phyloP scores from a whole-genome alignment of 352 stramenopile species.

The Pythium utonaiense region DNA sequence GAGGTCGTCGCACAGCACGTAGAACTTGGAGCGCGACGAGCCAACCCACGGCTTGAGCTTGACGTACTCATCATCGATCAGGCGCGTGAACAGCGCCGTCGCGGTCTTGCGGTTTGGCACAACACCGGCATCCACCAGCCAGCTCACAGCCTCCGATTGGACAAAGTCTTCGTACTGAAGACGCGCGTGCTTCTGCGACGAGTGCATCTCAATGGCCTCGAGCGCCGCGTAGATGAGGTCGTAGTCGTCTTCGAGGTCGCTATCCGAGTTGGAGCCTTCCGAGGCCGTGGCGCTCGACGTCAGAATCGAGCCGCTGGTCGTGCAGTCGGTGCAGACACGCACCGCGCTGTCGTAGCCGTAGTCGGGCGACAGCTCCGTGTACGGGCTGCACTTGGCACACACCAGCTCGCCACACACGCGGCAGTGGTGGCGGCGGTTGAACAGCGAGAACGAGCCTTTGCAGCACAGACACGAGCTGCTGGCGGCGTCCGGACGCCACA shows the following conservation, averaged over 20 bases:
- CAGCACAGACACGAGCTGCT: constrained; percentile 74
- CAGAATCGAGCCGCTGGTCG: constrained; percentile 15
- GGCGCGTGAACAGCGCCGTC: constrained; percentile 49
- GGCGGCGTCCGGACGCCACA: constrained; percentile 68
- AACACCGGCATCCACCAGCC: constrained; percentile 67
- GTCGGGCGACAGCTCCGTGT: constrained; percentile 46
- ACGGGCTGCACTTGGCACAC: constrained; percentile 68
- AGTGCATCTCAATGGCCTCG: constrained; percentile 63
- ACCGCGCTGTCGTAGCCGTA: constrained; percentile 69
- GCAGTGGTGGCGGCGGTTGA: constrained; percentile 76
- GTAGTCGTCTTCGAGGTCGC: constrained; percentile 43
- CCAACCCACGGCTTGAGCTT: constrained; percentile 53
- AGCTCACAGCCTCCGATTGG: constrained; percentile 80
- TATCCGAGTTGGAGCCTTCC: constrained; percentile 51
- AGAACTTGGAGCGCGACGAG: constrained; percentile 57
- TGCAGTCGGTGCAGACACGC: constrained; percentile 72
- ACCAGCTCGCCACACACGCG: constrained; percentile 75
- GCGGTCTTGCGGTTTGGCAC: constrained; percentile 54
- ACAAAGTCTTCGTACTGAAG: constrained; percentile 84
- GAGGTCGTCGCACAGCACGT: constrained; percentile 65
- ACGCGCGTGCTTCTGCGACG: constrained; percentile 65
- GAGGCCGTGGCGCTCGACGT: constrained; percentile 22
- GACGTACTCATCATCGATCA: constrained; percentile 73
- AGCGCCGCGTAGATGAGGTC: constrained; percentile 57
- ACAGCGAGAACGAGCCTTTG: constrained; percentile 66